Percentiles rank a stretch among this genome's conserved stretches.
These are phyloP conservation scores for Torulaspora gathmanii DNA, from an alignment of 805 yeast genomes.

Conservation along the genomic window DNA sequence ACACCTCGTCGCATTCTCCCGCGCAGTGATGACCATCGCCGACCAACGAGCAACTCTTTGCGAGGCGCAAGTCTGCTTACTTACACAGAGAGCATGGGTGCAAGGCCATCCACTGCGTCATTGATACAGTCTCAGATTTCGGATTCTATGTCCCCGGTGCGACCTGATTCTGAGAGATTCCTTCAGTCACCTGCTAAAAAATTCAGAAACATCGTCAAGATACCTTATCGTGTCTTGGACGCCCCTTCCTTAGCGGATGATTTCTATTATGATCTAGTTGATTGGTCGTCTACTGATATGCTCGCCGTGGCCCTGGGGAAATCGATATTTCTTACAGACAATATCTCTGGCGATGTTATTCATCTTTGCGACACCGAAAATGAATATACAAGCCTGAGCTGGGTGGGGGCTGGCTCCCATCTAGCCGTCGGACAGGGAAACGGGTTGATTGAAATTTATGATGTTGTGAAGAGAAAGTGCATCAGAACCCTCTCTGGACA, in stretches of 20 bases:
- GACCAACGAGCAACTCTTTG: constrained; percentile 24
- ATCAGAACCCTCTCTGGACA: constrained; percentile 93
- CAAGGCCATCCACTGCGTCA: constrained; percentile 54
- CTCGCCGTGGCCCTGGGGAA: constrained; percentile 88
- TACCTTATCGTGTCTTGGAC: constrained; percentile 88
- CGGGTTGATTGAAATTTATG: constrained; percentile 94
- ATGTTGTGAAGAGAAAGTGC: constrained; percentile 74
- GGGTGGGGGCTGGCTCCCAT: constrained; percentile 95
- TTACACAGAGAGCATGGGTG: constrained; percentile 65
- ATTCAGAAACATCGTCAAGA: constrained; percentile 71
- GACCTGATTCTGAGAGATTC: constrained; percentile 79
- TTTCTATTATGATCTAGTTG: constrained; percentile 84
- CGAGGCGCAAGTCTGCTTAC: constrained; percentile 61
- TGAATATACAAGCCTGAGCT: constrained; percentile 81
- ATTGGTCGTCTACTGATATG: constrained; percentile 90
- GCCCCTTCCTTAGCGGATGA: constrained; percentile 96
- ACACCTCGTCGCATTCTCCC: constrained; percentile 35
- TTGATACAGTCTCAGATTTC: constrained; percentile 61
- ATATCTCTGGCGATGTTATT: constrained; percentile 74
- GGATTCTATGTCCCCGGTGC: constrained; percentile 75
- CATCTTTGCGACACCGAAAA: constrained; percentile 68
- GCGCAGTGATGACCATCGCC: constrained; percentile 19
- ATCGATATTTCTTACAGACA: constrained; percentile 87
- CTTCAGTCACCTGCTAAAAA: constrained; percentile 78
- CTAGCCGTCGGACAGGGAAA: constrained; percentile 84